Evolutionary conservation across 176 grass and related monocot genomes (phyloP).

Genomic region (Rhynchospora pubera): DNA sequence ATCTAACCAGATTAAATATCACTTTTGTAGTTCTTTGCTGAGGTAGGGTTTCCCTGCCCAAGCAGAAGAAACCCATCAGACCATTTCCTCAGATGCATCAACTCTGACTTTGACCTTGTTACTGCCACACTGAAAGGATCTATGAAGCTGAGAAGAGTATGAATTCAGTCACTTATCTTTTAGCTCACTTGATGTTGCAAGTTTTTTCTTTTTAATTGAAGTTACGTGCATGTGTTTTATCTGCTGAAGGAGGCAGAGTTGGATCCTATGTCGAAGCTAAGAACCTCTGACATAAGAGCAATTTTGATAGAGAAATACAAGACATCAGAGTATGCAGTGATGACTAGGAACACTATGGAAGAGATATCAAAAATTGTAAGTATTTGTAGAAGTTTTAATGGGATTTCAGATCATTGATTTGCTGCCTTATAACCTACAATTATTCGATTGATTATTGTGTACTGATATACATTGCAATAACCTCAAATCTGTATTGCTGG

Average conservation of each 20-base stretch:
- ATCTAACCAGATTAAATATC: neutral
- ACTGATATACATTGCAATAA: neutral
- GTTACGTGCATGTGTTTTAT: neutral
- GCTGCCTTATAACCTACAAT: neutral
- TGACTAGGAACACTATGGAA: conserved; percentile 47
- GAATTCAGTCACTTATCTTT: neutral
- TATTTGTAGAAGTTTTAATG: neutral
- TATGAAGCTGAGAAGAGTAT: conserved; percentile 68
- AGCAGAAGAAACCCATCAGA: conserved; percentile 86
- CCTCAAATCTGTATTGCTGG: conserved; percentile 1
- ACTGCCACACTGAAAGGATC: conserved; percentile 75
- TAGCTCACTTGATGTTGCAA: neutral
- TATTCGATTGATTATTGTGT: neutral
- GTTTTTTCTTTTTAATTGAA: neutral
- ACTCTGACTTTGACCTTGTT: conserved; percentile 81
- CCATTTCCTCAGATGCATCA: conserved; percentile 91
- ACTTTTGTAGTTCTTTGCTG: conserved; percentile 71
- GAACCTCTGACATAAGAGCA: conserved; percentile 68
- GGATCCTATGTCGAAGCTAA: conserved; percentile 67
- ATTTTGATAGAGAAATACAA: conserved; percentile 73
- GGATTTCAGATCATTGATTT: neutral
- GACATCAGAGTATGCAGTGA: conserved; percentile 60
- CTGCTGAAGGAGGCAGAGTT: conserved; percentile 55
- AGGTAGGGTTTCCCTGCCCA: conserved; percentile 81
- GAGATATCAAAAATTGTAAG: conserved; percentile 93